Base-by-base conservation (phyloP, 192 early-diverging fungal genomes). In the Backusella mclennaniae region DNA sequence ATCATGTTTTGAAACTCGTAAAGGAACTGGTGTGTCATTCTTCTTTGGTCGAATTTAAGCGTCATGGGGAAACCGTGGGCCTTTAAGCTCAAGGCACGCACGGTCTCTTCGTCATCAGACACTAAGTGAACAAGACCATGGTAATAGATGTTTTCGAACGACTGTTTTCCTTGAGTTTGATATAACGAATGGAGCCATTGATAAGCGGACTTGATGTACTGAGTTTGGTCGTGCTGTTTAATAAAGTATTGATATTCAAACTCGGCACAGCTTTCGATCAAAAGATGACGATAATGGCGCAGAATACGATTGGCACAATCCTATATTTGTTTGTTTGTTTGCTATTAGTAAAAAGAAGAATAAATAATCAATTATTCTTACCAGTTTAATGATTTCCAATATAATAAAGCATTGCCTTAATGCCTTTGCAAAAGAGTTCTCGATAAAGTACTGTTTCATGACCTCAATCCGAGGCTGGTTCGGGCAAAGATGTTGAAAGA, bases 401-500 rank as follows among this genome's bases (percentile, higher is more conserved):
- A 93, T 84, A 41, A 93, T 91, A 82, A 95, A 96, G 59, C 92
- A 94, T 41, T 84, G 79, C 14, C 88, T 82, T 73, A 97, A 83
- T 6, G 90, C 90, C 23, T 86, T 83, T 29, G 85, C 88, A 63
- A 29, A 63, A 29, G 73, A 92, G 79, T 26, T 76, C 26, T 29
- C 84, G 83, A 63, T 76, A 79, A 46, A 31, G 7, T 19, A 46
- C 23, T 31, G 42, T 6, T 29, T 44, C 42, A 31, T 44, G 4
- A 29, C 29, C 17, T 35, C 53, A 9, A 59, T 59, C 29, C 36
- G 46, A 35, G 56, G 26, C n/a, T 36, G 52, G 17, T 73, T 29
- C 23, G 72, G 72, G 41, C 72, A 73, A 63, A 73, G 29, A 7
- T 49, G 52, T 5, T 63, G 6, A 5, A 73, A 59, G 19, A 73